Evolutionary conservation across 345 rosid species (phyloP).

Genomic region (Hevea brasiliensis): DNA sequence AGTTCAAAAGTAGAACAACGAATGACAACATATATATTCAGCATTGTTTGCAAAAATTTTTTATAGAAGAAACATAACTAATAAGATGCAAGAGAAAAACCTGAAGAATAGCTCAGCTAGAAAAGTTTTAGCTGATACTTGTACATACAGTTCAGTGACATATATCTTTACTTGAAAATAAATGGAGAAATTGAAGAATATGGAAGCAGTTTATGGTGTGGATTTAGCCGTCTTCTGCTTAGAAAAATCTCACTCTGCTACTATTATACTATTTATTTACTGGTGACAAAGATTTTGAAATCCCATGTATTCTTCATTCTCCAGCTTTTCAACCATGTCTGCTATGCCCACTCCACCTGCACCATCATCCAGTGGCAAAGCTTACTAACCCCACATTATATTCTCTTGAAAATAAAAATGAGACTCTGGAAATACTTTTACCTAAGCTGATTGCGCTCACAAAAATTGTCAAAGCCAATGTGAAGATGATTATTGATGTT

Average conservation of each 20-base stretch:
- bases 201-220: background rate
- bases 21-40: background rate
- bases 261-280: background rate
- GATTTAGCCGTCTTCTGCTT: background rate
- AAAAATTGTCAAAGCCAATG: conserved; percentile 61
- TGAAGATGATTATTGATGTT: conserved; percentile 67
- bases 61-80: too few species aligned
- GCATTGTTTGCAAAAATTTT: conserved; percentile 81
- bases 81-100: background rate
- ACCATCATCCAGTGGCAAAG: background rate
- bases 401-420: background rate
- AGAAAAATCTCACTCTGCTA: background rate
- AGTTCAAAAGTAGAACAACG: conserved; percentile 1
- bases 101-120: background rate
- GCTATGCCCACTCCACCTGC: conserved; percentile 73
- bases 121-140: background rate
- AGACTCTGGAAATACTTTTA: background rate
- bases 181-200: background rate
- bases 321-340: conserved; percentile 58
- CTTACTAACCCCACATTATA: background rate
- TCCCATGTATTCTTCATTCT: conserved; percentile 65
- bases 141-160: background rate
- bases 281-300: conserved; percentile 54
- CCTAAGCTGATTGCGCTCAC: conserved; percentile 65
- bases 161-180: background rate